Evolutionary conservation across 306 rosid genomes (phyloP), one percentile per base, ranked within the genome.

Genomic region (Cucumis cinereus): DNA sequence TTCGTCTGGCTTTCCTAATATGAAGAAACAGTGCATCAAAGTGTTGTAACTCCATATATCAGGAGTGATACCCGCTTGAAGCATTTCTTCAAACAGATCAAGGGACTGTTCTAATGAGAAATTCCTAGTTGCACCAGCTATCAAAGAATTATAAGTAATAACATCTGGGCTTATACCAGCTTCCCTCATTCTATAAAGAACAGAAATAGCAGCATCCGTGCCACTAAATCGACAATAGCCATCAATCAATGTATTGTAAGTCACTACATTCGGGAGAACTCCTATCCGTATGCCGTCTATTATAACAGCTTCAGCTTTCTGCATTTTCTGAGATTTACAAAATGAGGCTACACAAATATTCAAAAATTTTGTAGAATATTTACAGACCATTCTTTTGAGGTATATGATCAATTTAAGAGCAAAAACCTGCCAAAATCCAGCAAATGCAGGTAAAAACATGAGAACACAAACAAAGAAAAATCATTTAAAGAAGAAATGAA

Each of bases 31-130:
- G 63, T 88, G 83, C 93, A 93, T 89, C 58, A 87, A 57, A 10
- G 84, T 89, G 77, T 89, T 93, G 81, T 86, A 86, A 79, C 90
- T 91, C 97, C 96, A 88, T 2, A 87, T 22, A 73, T 91, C 88
- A 16, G 96, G 97, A n/a, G 0, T 45, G 28, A 89, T 81, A n/a
- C 90, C 91, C 5, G 70, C 28, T 23, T 55, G 82, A 57, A 83
- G 76, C 96, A 91, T 93, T 87, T 88, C 90, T 4, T 88, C 88
- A n/a, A 91, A 93, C 73, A 93, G 77, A 70, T 87, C 78, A 76
- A 83, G 68, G 71, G 91, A 78, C 23, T 53, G 82, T 0, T 77
- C 63, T 35, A 89, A 83, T 0, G 85, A 67, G 53, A 60, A 77
- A 40, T 80, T 86, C 76, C 81, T 74, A 15, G 83, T 62, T 2